phyloP scores from a whole-genome alignment of 2,329 filamentous ascomycete genomes.

The Didymellaceae sp. region DNA sequence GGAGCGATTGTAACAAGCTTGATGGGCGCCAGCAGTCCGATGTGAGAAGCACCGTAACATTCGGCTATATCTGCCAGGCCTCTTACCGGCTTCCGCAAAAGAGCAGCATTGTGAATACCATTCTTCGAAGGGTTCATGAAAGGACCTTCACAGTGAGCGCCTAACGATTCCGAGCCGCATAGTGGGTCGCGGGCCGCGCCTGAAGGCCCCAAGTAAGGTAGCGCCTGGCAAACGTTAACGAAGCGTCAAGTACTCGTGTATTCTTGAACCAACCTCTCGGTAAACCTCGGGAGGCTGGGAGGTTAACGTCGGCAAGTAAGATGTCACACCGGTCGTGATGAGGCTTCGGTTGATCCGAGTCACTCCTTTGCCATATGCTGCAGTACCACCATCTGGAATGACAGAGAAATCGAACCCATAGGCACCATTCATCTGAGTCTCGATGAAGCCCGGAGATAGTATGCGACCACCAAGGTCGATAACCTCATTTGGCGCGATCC shows the following conservation, averaged over 20 bases:
- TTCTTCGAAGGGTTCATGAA: slow-evolving; percentile 85
- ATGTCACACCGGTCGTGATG: slow-evolving; percentile 82
- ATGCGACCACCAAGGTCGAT: slow-evolving; percentile 85
- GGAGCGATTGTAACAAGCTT: slow-evolving; percentile 88
- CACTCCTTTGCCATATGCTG: slow-evolving; percentile 75
- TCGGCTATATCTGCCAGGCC: slow-evolving; percentile 69
- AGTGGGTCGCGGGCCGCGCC: slow-evolving; percentile 64
- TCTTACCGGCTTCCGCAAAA: slow-evolving; percentile 68
- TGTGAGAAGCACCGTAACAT: slow-evolving; percentile 76
- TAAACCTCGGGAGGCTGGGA: slow-evolving; percentile 84
- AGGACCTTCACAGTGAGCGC: slow-evolving; percentile 89
- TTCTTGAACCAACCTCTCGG: slow-evolving; percentile 63
- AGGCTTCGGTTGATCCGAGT: slow-evolving; percentile 73
- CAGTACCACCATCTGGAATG: slow-evolving; percentile 64
- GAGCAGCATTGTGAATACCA: slow-evolving; percentile 79
- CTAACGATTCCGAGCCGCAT: slow-evolving; percentile 83
- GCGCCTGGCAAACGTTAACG: slow-evolving; percentile 54
- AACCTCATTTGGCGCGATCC: slow-evolving; percentile 72
- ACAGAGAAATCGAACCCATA: slow-evolving; percentile 93
- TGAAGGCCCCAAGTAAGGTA: slow-evolving; percentile 79
- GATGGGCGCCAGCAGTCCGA: slow-evolving; percentile 60
- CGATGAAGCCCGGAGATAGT: slow-evolving; percentile 84
- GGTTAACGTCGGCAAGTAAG: slow-evolving; percentile 84
- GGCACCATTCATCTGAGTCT: slow-evolving; percentile 89
- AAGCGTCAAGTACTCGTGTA: neutral